Conservation (phyloP, 1,139 yeast genomes). For the Magnusiomyces suaveolens region DNA sequence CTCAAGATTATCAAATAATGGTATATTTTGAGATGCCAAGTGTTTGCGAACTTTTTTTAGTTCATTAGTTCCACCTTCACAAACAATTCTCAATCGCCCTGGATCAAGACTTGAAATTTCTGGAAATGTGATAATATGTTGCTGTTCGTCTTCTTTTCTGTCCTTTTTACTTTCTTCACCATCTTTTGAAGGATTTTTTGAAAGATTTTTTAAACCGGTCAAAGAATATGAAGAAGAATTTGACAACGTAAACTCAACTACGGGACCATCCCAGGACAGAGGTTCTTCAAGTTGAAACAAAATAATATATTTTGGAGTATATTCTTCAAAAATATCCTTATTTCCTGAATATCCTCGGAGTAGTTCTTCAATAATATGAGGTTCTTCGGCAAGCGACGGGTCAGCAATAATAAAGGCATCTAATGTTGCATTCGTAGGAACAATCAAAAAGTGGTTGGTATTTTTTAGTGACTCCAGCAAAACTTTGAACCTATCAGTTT, state of each 20-base stretch:
- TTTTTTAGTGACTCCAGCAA: conserved; percentile 51
- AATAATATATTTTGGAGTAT: conserved; percentile 44
- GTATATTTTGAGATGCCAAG: conserved; percentile 2
- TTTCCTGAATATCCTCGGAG: conserved; percentile 31
- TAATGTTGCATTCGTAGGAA: neutral
- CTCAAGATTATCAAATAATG: conserved; percentile 39
- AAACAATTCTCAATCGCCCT: conserved; percentile 63
- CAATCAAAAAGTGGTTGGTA: conserved; percentile 64
- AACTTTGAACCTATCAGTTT: conserved; percentile 39
- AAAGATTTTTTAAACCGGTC: neutral
- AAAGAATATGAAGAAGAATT: conserved; percentile 14
- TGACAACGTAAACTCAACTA: conserved; percentile 48
- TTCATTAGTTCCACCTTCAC: conserved; percentile 50
- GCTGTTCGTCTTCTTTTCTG: neutral
- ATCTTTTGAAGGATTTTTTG: neutral
- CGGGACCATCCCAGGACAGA: conserved; percentile 82
- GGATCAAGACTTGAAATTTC: conserved; percentile 39
- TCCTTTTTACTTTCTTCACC: neutral
- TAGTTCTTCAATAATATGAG: conserved; percentile 33
- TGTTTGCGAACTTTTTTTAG: conserved; percentile 41
- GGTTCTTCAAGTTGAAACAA: conserved; percentile 78
- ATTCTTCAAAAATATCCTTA: conserved; percentile 31
- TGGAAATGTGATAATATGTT: neutral
- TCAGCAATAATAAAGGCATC: conserved; percentile 46
- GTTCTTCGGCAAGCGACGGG: conserved; percentile 40